phyloP scores from a whole-genome alignment of 2,329 filamentous ascomycete species.

The Aureobasidium sp. region DNA sequence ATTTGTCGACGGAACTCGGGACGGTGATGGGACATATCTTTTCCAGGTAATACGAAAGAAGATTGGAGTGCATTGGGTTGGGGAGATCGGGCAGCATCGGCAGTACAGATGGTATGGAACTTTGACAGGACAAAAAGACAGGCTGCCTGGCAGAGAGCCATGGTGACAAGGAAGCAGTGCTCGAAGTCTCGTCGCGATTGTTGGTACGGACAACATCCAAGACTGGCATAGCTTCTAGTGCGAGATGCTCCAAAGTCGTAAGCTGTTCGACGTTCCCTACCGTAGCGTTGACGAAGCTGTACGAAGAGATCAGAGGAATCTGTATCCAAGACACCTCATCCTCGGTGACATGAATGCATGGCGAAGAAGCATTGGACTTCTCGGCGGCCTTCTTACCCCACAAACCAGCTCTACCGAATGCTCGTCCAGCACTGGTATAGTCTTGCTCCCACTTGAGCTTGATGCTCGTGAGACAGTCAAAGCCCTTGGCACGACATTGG shows the following conservation, averaged over 20 bases:
- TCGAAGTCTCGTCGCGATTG: neutral
- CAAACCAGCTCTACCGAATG: slow-evolving; percentile 35
- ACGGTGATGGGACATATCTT: slow-evolving; percentile 33
- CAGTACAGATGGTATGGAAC: slow-evolving; percentile 1
- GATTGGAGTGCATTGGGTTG: slow-evolving; percentile 22
- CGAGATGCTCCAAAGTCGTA: slow-evolving; percentile 5
- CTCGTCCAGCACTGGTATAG: slow-evolving; percentile 32
- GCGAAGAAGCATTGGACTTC: slow-evolving; percentile 12
- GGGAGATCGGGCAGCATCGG: slow-evolving; percentile 25
- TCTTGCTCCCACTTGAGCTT: slow-evolving; percentile 27
- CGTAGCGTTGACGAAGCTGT: slow-evolving; percentile 19
- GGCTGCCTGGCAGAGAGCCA: slow-evolving; percentile 16
- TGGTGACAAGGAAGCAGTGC: slow-evolving; percentile 12
- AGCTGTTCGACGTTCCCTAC: slow-evolving; percentile 14
- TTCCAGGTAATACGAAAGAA: slow-evolving; percentile 34
- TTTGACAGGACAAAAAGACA: slow-evolving; percentile 7
- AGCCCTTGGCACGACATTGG: slow-evolving; percentile 28
- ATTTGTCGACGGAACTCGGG: slow-evolving; percentile 27
- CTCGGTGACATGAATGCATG: slow-evolving; percentile 9
- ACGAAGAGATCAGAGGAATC: slow-evolving; percentile 18
- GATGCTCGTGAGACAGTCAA: slow-evolving; percentile 27
- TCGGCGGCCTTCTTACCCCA: slow-evolving; percentile 25
- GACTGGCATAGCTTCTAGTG: neutral
- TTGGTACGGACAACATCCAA: neutral
- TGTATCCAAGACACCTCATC: slow-evolving; percentile 16